phyloP scores from a whole-genome alignment of 352 stramenopile species.

The Globisporangium solare region DNA sequence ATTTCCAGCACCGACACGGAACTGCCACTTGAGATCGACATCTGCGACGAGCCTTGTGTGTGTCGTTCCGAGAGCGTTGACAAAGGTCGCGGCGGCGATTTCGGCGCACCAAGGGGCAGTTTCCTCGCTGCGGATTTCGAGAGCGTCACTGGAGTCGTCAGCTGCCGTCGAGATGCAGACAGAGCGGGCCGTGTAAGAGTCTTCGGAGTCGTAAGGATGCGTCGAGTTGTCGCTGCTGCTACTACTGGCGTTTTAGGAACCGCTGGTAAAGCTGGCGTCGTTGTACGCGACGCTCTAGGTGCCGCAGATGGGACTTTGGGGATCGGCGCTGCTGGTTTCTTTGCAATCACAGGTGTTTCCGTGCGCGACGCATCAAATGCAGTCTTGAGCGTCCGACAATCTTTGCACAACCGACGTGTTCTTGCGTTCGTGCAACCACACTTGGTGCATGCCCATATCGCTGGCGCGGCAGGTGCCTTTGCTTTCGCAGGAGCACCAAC shows the following conservation, averaged over 20 bases:
- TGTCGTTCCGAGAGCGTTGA: neutral
- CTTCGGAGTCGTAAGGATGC: slow-evolving; percentile 14
- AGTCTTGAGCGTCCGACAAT: slow-evolving; percentile 32
- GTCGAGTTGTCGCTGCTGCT: neutral
- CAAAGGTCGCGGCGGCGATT: slow-evolving; percentile 5
- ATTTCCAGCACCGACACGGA: slow-evolving; percentile 15
- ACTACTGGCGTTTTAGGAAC: slow-evolving; percentile 1
- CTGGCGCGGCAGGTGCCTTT: neutral
- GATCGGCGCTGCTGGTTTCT: slow-evolving; percentile 1
- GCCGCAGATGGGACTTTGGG: slow-evolving; percentile 4
- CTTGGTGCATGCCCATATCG: slow-evolving; percentile 47
- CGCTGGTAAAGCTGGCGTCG: neutral
- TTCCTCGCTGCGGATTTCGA: slow-evolving; percentile 6
- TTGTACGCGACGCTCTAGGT: neutral
- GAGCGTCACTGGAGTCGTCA: neutral
- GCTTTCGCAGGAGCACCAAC: neutral
- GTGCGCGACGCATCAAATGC: slow-evolving; percentile 12
- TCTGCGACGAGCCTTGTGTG: neutral
- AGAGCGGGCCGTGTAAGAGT: slow-evolving; percentile 6
- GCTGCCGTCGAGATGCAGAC: slow-evolving; percentile 9
- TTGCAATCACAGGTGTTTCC: neutral
- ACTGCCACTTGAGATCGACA: neutral
- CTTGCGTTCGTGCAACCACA: slow-evolving; percentile 52
- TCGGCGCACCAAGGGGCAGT: slow-evolving; percentile 9
- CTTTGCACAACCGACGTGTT: slow-evolving; percentile 38